Percentiles rank a stretch among this genome's conserved stretches.
These are phyloP conservation scores for Oryza rufipogon DNA, from an alignment of 176 grass and related monocot genomes.

Conservation along the genomic window DNA sequence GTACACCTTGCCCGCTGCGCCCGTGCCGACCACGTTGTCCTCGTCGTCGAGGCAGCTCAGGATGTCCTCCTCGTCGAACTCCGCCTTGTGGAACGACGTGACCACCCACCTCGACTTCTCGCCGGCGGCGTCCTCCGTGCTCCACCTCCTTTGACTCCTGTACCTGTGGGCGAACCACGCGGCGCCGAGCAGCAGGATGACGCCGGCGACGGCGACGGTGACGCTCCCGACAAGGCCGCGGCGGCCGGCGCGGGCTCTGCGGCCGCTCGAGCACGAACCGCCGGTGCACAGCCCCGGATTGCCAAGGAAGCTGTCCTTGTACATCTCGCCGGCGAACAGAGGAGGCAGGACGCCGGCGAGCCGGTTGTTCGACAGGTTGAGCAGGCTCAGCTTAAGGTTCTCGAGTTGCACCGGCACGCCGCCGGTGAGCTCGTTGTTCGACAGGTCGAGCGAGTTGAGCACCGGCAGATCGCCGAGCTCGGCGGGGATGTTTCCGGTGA, in stretches of 20 bases:
- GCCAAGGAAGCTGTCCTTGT: slow-evolving; percentile 64
- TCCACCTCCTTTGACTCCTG: not conserved
- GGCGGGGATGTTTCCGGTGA: slow-evolving; percentile 57
- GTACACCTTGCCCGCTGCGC: slow-evolving; percentile 70
- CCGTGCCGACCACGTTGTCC: slow-evolving; percentile 59
- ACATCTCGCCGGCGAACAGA: slow-evolving; percentile 44
- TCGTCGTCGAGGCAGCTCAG: slow-evolving; percentile 59
- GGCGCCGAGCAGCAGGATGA: slow-evolving; percentile 42
- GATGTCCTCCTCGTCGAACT: slow-evolving; percentile 59
- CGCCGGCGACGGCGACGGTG: not conserved
- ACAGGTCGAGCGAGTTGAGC: slow-evolving; percentile 84
- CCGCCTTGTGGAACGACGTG: slow-evolving; percentile 64
- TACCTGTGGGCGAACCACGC: slow-evolving; percentile 45
- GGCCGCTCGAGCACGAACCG: not conserved
- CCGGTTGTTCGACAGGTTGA: slow-evolving; percentile 79
- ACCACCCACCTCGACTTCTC: slow-evolving; percentile 42
- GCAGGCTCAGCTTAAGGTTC: slow-evolving; percentile 67
- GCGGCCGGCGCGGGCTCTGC: not conserved
- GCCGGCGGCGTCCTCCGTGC: not conserved
- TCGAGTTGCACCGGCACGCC: slow-evolving; percentile 62
- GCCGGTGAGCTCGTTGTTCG: slow-evolving; percentile 61
- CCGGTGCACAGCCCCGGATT: slow-evolving; percentile 65
- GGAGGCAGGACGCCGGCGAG: slow-evolving; percentile 66
- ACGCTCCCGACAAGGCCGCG: slow-evolving; percentile 10
- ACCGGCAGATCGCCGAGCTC: slow-evolving; percentile 76